Evolutionary conservation across 805 yeast genomes (phyloP), one percentile per base, ranked within the genome.

Genomic region (Starmerella gropengiesseri): DNA sequence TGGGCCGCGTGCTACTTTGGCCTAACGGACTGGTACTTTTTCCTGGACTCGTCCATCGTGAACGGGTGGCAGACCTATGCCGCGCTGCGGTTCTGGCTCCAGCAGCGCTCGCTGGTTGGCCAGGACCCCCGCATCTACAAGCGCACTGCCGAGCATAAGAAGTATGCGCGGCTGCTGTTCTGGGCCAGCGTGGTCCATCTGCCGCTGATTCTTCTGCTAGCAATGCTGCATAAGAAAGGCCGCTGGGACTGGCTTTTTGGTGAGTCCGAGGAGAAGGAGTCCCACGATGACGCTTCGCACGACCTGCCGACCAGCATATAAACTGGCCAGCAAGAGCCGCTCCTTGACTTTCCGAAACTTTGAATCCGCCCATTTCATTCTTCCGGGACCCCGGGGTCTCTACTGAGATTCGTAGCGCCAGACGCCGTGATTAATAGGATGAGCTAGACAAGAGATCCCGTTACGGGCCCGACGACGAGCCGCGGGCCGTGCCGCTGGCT

Each of bases 101-200:
- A 84, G 59, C 95, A 86, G 59, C 40, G 46, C 33, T 25, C 37
- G 17, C 69, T 72, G 43, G 57, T 60, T 22, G 81, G 37, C n/a
- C 40, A 47, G 16, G 32, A 22, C 23, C 35, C 44, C 25, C 35
- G 30, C 19, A 19, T 41, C 21, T 41, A 32, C 43, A 35, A 39
- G 17, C 48, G 48, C 39, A 19, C 47, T 12, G 52, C 49, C 27
- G 52, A 52, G 39, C 42, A 93, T 3, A 76, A 73, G 54, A 52
- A 67, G 2, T 78, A 75, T 59, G 97, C 98, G 1, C 77, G 82
- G 47, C 80, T 79, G 58, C 70, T 87, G 32, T 91, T 91, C 60
- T 83, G 95, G 94, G 84, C 93, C 30, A 81, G 94, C 21, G 95
- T 91, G 1, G 76, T 89, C 77, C 97, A 91, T 54, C 65, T 91